Evolutionary conservation across 2,329 filamentous ascomycete species (phyloP), one percentile per base, ranked within the genome.

Genomic region (Alternaria arbusti): DNA sequence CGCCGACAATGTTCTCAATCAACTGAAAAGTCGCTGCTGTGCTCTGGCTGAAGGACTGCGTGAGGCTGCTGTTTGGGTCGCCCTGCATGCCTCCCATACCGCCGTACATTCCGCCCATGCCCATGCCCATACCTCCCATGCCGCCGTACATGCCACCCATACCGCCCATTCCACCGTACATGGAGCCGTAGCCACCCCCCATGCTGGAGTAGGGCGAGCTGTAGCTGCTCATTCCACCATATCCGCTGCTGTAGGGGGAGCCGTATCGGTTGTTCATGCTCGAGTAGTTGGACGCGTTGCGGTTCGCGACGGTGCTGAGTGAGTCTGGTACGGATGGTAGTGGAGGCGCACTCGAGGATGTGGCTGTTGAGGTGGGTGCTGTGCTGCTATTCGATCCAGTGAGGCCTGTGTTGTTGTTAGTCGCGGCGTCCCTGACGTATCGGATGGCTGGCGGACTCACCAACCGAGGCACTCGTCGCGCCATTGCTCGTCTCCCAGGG

Each of bases 1-100:
- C 94, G 23, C 93, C 93, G 13, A 99, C 96, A 61, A 99, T 92
- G 72, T 94, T 96, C 83, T 99, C 96, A 55, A 99, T 93, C 86
- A 99, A 93, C 84, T 98, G 96, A 78, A 99, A 99, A 0, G 96
- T 99, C 11, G 95, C 93, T 73, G 96, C 92, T 0, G 96, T 99
- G 84, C 92, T 96, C 80, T 97, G 94, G 78, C 90, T 93, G 85
- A 98, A 97, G 57, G 92, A 91, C 78, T 96, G 92, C n/a, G 95
- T 97, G 79, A 99, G 84, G 81, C 94, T 97, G 80, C 97, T 93
- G 78, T 96, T 96, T 26, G 92, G 91, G 77, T 92, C 79, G 47
- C 78, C 78, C n/a, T 76, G 76, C 78, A 81, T 81, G 59, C 78
- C 63, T 26, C 63, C 77, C 71, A 80, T 79, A n/a, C 76, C 89